These are phyloP conservation scores for Talaromyces sp. DNA, from an alignment of 2,329 filamentous ascomycete genomes.

Conservation along the genomic window DNA sequence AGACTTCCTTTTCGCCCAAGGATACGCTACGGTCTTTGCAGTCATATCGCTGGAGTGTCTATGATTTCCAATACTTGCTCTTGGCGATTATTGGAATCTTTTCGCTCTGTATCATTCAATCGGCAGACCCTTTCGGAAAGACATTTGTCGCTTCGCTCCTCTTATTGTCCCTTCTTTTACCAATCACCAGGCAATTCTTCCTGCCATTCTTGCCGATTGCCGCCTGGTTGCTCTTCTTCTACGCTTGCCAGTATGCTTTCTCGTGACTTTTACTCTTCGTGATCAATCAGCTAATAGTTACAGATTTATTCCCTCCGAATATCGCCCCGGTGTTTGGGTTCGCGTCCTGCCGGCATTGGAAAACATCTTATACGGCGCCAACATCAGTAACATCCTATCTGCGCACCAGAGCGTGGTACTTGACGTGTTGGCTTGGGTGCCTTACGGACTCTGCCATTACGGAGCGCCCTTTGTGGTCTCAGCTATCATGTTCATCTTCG, in stretches of 20 bases:
- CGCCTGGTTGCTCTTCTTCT: conserved; percentile 86
- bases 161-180: conserved; percentile 67
- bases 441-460: conserved; percentile 88
- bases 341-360: conserved; percentile 89
- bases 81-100: conserved; percentile 72
- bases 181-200: conserved; percentile 84
- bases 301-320: conserved; percentile 84
- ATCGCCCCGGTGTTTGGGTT: conserved; percentile 90
- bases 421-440: conserved; percentile 86
- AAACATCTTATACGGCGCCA: conserved; percentile 93
- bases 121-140: conserved; percentile 72
- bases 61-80: conserved; percentile 80
- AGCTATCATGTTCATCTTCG: conserved; percentile 77
- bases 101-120: conserved; percentile 74
- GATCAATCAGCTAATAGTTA: background rate
- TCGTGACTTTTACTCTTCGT: background rate
- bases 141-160: conserved; percentile 63
- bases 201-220: conserved; percentile 79
- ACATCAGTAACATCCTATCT: conserved; percentile 91
- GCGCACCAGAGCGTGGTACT: conserved; percentile 78
- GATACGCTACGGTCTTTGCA: conserved; percentile 72
- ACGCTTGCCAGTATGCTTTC: conserved; percentile 75
- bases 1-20: conserved; percentile 75
- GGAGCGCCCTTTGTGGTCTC: conserved; percentile 77
- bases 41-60: conserved; percentile 71